These are phyloP conservation scores for Leishmania tropica DNA, from an alignment of 208 protist species.

Conservation along the genomic window DNA sequence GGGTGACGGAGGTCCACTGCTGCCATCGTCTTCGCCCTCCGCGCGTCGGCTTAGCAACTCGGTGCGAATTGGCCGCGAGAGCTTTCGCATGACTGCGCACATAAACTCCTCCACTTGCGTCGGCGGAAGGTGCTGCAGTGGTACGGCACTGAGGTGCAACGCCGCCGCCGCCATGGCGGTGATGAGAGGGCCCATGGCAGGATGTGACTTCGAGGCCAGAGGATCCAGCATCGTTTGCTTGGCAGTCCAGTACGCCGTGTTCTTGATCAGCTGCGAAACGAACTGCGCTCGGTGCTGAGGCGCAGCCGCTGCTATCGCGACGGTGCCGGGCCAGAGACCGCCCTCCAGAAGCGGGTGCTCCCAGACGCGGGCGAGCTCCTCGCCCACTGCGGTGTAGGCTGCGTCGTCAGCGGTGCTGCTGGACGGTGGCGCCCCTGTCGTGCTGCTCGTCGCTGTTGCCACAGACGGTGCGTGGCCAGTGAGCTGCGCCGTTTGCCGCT, in stretches of 20 bases:
- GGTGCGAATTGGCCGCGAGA: constrained; percentile 28
- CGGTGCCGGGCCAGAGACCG: constrained; percentile 10
- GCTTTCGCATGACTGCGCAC: constrained; percentile 15
- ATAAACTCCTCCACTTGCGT: constrained; percentile 22
- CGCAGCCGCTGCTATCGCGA: not conserved
- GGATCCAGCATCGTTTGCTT: constrained; percentile 31
- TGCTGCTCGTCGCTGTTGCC: constrained; percentile 7
- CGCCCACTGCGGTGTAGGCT: not conserved
- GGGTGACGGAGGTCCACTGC: not conserved
- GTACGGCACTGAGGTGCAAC: constrained; percentile 38
- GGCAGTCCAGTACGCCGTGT: constrained; percentile 30
- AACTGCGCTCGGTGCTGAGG: constrained; percentile 1
- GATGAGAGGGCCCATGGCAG: constrained; percentile 28
- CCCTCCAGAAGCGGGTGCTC: constrained; percentile 31
- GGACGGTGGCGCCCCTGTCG: not conserved
- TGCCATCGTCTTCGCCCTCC: not conserved
- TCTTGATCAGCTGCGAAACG: constrained; percentile 16
- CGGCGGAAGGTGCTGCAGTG: constrained; percentile 7
- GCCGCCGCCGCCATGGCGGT: constrained; percentile 27
- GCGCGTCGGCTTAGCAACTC: constrained; percentile 27
- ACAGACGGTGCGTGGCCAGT: constrained; percentile 13
- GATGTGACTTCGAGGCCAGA: constrained; percentile 20
- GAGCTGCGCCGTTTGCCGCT: constrained; percentile 19
- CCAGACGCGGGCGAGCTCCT: constrained; percentile 18
- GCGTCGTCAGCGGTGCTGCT: not conserved